Evolutionary conservation across 2,329 filamentous ascomycete genomes (phyloP).

Genomic region (Emmonsiellopsis sp.): DNA sequence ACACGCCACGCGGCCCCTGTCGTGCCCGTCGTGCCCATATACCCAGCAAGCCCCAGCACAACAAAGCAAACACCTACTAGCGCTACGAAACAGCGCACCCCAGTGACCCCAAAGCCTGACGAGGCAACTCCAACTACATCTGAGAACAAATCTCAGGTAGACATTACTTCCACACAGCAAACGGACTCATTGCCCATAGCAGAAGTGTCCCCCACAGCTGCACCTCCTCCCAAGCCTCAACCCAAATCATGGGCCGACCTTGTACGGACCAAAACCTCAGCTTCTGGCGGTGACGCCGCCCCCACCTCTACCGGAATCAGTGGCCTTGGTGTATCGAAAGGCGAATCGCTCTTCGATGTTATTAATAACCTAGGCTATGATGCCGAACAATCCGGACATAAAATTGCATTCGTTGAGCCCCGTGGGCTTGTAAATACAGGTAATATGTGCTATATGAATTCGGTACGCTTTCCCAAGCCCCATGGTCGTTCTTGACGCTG

Average conservation of each 20-base stretch:
- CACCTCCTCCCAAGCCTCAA: constrained; percentile 35
- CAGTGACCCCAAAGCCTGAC: constrained; percentile 26
- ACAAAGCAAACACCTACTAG: constrained; percentile 19
- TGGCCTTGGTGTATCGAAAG: constrained; percentile 40
- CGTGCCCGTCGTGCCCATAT: constrained; percentile 42
- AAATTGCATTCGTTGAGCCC: constrained; percentile 78
- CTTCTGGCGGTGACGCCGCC: constrained; percentile 21
- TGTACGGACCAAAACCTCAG: constrained; percentile 44
- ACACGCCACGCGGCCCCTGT: constrained; percentile 39
- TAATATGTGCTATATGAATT: constrained; percentile 99
- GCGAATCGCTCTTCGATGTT: constrained; percentile 64
- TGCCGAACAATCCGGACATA: constrained; percentile 46
- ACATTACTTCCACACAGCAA: background rate
- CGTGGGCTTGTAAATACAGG: constrained; percentile 92
- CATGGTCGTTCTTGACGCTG: background rate
- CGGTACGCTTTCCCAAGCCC: constrained; percentile 52
- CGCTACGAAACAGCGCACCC: constrained; percentile 22
- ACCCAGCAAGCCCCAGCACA: constrained; percentile 29
- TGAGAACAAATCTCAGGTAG: constrained; percentile 5
- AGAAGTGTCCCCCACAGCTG: constrained; percentile 22
- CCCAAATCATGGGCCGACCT: constrained; percentile 63
- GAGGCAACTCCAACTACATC: constrained; percentile 6
- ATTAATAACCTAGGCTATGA: constrained; percentile 64
- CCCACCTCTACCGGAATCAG: constrained; percentile 17
- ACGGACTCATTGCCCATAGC: constrained; percentile 1